Conservation (phyloP, 2,329 filamentous ascomycete species). For the Aspergillus intermedius region DNA sequence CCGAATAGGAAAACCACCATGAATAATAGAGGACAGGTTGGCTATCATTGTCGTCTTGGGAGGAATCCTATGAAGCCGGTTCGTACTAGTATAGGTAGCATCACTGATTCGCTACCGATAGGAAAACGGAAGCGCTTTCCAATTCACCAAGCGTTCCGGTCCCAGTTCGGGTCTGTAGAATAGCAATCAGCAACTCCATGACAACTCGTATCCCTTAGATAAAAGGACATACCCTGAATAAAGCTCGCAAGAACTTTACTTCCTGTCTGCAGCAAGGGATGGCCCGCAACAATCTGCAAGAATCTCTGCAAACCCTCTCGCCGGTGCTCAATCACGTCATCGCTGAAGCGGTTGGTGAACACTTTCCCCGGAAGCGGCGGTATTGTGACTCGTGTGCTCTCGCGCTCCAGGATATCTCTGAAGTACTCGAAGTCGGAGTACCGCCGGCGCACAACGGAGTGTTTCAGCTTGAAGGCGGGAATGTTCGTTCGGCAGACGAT, state of each 20-base stretch:
- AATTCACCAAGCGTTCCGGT: constrained; percentile 73
- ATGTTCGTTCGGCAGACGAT: constrained; percentile 98
- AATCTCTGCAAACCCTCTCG: constrained; percentile 90
- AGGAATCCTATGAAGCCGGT: not conserved
- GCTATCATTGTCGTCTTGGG: not conserved
- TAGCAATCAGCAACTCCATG: constrained; percentile 7
- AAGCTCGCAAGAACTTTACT: constrained; percentile 95
- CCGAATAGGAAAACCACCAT: not conserved
- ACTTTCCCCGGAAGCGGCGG: constrained; percentile 94
- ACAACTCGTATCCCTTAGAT: too few species aligned
- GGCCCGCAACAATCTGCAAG: constrained; percentile 92
- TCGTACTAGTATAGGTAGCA: not conserved
- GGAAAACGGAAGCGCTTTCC: not conserved
- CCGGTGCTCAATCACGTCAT: constrained; percentile 95
- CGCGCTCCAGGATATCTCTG: constrained; percentile 93
- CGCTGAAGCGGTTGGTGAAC: constrained; percentile 94
- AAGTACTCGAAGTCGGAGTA: constrained; percentile 99
- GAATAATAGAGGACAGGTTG: not conserved
- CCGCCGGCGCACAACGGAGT: constrained; percentile 78
- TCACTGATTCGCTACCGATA: not conserved
- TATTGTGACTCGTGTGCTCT: constrained; percentile 89
- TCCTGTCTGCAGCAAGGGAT: constrained; percentile 92
- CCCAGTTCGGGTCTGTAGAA: constrained; percentile 58
- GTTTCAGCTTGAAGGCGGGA: constrained; percentile 92
- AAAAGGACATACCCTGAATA: constrained; percentile 68